Evolutionary conservation across 78 protist genomes (phyloP).

Genomic region (Dictyostelium discoideum): dicty_2.7 NC_007088.5:3125001-3125500

Average conservation of each 20-base stretch:
- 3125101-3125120: constrained; percentile 34
- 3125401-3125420: background rate
- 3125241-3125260: background rate
- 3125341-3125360: background rate
- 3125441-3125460: background rate
- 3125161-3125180: background rate
- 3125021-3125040: background rate
- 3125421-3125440: background rate
- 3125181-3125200: constrained; percentile 43
- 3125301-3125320: background rate
- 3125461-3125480: background rate
- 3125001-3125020: background rate
- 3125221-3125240: background rate
- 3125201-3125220: constrained; percentile 17
- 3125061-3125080: background rate
- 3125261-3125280: background rate
- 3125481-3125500: constrained; percentile 32
- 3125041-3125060: background rate
- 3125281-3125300: background rate
- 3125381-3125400: background rate
- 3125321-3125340: background rate
- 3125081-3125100: constrained; percentile 12
- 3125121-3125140: constrained; percentile 42
- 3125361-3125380: background rate
- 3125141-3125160: constrained; percentile 26